Conservation (phyloP, 2,329 filamentous ascomycete genomes). For the Exutisphaerella laricina region DNA sequence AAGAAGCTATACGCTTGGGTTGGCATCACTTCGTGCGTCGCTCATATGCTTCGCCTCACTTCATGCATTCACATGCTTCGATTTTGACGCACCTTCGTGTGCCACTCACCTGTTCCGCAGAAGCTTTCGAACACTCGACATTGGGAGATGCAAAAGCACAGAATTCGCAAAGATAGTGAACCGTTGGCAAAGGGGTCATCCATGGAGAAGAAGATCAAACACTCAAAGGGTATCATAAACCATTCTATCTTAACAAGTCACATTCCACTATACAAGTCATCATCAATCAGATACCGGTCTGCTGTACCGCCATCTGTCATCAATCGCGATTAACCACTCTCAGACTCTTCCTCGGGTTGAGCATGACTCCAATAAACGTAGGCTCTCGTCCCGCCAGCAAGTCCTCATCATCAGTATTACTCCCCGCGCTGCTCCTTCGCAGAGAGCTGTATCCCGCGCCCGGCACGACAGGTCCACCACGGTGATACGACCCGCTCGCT, state of each 20-base stretch:
- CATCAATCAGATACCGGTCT: background rate
- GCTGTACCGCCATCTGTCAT: constrained; percentile 1
- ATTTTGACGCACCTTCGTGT: too few species aligned
- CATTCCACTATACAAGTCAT: constrained; percentile 3
- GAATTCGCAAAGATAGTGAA: too few species aligned
- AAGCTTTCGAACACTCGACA: too few species aligned
- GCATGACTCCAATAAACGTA: constrained; percentile 55
- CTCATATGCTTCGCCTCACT: too few species aligned
- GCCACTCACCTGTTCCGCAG: too few species aligned
- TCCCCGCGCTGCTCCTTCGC: constrained; percentile 41
- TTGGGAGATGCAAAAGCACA: too few species aligned
- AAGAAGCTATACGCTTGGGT: too few species aligned
- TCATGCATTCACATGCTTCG: too few species aligned
- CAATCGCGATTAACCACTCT: constrained; percentile 26
- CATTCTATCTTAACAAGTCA: background rate
- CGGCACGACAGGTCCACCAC: constrained; percentile 26
- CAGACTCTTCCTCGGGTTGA: constrained; percentile 49
- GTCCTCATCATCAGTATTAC: constrained; percentile 56
- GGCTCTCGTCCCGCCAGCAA: constrained; percentile 60
- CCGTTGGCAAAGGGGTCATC: background rate
- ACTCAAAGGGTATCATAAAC: constrained; percentile 4
- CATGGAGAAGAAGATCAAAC: background rate
- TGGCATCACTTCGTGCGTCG: too few species aligned
- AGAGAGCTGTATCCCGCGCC: constrained; percentile 26
- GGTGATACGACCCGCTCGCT: constrained; percentile 15